Percentiles rank a stretch among this genome's conserved stretches.
These are phyloP conservation scores for Epichloe baconii DNA, from an alignment of 2,329 filamentous ascomycete genomes.

Conservation along the genomic window DNA sequence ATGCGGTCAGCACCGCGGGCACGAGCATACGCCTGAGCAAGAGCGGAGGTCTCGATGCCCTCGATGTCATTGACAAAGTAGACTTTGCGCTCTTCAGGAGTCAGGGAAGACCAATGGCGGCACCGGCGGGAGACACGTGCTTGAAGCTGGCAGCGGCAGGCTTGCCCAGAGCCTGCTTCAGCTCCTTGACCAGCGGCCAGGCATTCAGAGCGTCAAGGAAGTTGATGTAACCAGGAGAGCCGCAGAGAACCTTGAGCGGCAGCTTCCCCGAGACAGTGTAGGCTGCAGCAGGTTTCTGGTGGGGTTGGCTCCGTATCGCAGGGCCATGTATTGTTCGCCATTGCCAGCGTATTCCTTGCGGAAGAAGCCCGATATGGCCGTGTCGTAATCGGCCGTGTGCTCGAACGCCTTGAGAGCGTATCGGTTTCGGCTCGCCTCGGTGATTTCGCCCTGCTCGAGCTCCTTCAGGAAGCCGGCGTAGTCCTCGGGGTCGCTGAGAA, in stretches of 20 bases:
- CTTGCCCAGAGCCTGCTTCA: slow-evolving; percentile 74
- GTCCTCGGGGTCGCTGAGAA: slow-evolving; percentile 85
- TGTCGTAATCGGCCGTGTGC: slow-evolving; percentile 94
- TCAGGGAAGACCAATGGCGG: slow-evolving; percentile 81
- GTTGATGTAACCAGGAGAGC: slow-evolving; percentile 93
- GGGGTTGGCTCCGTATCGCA: slow-evolving; percentile 93
- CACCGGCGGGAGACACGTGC: slow-evolving; percentile 94
- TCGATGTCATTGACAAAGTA: slow-evolving; percentile 97
- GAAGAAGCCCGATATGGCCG: slow-evolving; percentile 92
- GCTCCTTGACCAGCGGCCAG: slow-evolving; percentile 93
- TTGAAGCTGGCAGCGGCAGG: slow-evolving; percentile 97
- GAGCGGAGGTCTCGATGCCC: slow-evolving; percentile 69
- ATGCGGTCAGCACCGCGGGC: slow-evolving; percentile 94
- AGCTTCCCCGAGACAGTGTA: slow-evolving; percentile 58
- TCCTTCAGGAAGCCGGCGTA: slow-evolving; percentile 91
- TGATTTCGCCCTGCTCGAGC: slow-evolving; percentile 75
- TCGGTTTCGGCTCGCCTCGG: slow-evolving; percentile 69
- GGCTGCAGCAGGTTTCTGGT: slow-evolving; percentile 91
- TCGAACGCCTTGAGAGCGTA: slow-evolving; percentile 97
- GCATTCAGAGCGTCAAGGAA: slow-evolving; percentile 91
- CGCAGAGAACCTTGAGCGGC: slow-evolving; percentile 89
- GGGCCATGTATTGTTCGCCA: slow-evolving; percentile 67
- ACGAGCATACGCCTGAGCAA: slow-evolving; percentile 91
- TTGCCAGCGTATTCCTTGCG: slow-evolving; percentile 88
- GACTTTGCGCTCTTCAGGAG: slow-evolving; percentile 80